Evolutionary conservation across 805 yeast species (phyloP), one percentile per base, ranked within the genome.

Genomic region (Metschnikowia aberdeeniae): DNA sequence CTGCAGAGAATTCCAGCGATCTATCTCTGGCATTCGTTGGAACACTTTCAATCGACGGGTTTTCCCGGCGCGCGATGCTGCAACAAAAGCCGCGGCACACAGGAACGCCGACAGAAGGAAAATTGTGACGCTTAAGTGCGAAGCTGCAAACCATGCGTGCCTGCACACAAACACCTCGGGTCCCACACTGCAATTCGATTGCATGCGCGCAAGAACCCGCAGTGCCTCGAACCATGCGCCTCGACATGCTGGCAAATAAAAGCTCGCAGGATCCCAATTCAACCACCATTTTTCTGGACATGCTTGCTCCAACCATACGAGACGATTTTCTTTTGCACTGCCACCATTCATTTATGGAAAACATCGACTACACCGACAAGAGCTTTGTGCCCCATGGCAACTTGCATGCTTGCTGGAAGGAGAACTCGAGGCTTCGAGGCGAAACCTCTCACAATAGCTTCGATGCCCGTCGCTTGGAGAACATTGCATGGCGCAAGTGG

Each of bases 401-500:
- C 34, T 50, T 61, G 22, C 55, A 52, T 36, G 46, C 51, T n/a
- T 61, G 65, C 50, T 61, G 65, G 65, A 51, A 50, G 19, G 59
- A 55, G 34, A 56, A 56, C 49, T 55, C 57, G 49, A 33, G 50
- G 8, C 32, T 43, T 8, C 51, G 59, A 26, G 45, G 50, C 39
- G 51, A 51, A 38, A 45, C 51, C n/a, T 43, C 52, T 31, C 52
- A 42, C 36, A 56, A 54, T 39, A 61, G 55, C 44, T 48, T 59
- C 20, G 50, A 52, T n/a, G 40, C 52, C n/a, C 46, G 56, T 24
- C 47, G 75, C 30, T 53, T 71, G 11, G 60, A 60, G 32, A 70
- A 71, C 47, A 58, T 62, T 0, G 59, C 71, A 37, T 71, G 76
- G 76, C 62, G 76, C 46, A 52, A 74, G 41, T 60, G 66, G 55